Conservation (phyloP, 2,329 filamentous ascomycete species). For the Arthrobotrys iridis region DNA sequence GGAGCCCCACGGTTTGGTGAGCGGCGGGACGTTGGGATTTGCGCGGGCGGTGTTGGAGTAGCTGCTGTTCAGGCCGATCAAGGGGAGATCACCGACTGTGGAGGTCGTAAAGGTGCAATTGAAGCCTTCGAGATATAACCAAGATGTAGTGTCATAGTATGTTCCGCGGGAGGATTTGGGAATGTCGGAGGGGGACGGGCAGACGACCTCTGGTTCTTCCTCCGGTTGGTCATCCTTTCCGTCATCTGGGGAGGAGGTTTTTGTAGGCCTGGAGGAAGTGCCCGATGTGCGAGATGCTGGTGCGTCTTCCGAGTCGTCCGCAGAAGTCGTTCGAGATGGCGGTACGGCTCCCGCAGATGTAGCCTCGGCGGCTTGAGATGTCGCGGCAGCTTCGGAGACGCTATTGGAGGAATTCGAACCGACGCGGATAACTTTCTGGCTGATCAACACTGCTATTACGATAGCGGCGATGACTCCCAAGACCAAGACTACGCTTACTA, state of each 20-base stretch:
- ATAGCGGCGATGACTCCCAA: constrained; percentile 23
- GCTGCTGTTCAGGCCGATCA: constrained; percentile 85
- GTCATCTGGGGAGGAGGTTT: background rate
- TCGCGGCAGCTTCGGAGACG: background rate
- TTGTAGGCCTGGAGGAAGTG: background rate
- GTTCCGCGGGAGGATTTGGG: constrained; percentile 65
- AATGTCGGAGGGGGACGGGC: constrained; percentile 38
- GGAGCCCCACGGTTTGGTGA: constrained; percentile 77
- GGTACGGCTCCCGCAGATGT: background rate
- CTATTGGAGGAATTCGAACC: background rate
- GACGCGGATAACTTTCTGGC: constrained; percentile 35
- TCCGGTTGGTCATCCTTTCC: background rate
- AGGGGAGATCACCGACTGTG: constrained; percentile 81
- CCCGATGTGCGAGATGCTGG: background rate
- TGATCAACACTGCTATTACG: constrained; percentile 37
- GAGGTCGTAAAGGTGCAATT: constrained; percentile 91
- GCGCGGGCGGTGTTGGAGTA: constrained; percentile 86
- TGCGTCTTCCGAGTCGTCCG: background rate
- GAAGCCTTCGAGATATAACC: constrained; percentile 89
- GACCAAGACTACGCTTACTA: constrained; percentile 10
- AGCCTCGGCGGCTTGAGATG: constrained; percentile 10
- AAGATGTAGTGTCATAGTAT: constrained; percentile 86
- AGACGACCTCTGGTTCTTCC: constrained; percentile 5
- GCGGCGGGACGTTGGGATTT: constrained; percentile 81
- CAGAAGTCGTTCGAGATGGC: background rate